Percentiles rank a stretch among this genome's conserved stretches.
phyloP scores from a whole-genome alignment of 192 early-diverging fungal species.

The Entophlyctis luteolus region DNA sequence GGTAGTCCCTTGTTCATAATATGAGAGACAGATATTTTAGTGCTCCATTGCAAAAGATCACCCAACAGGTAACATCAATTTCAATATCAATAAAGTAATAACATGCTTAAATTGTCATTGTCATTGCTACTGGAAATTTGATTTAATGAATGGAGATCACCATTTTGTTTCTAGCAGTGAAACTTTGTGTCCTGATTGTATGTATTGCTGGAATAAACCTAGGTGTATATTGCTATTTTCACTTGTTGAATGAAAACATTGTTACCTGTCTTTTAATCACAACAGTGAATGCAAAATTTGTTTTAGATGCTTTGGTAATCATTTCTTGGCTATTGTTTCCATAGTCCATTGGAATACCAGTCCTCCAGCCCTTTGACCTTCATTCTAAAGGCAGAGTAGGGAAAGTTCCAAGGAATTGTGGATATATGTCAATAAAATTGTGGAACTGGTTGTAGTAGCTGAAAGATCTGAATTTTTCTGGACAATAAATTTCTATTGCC shows the following conservation, averaged over 20 bases:
- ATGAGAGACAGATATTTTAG: no score
- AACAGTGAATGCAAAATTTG: neutral
- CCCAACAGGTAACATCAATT: neutral
- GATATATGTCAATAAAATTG: neutral
- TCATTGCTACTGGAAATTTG: neutral
- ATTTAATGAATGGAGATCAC: neutral
- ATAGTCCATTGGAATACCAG: neutral
- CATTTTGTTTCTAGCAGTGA: neutral
- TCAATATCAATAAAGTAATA: neutral
- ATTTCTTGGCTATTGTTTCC: neutral
- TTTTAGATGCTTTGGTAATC: neutral
- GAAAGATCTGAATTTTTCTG: neutral
- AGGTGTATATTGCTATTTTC: neutral
- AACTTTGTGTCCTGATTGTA: neutral
- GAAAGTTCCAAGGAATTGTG: neutral
- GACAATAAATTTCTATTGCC: no score
- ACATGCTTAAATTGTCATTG: slow-evolving; percentile 3
- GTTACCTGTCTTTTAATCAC: neutral
- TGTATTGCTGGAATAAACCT: neutral
- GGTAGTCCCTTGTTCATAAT: no score
- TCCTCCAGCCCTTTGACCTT: neutral
- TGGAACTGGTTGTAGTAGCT: neutral
- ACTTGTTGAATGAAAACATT: neutral
- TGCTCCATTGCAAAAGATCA: neutral
- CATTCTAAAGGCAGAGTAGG: neutral